Evolutionary conservation across 148 eudicot species (phyloP), one percentile per base, ranked within the genome.

Genomic region (Vaccinium corymbosum): DNA sequence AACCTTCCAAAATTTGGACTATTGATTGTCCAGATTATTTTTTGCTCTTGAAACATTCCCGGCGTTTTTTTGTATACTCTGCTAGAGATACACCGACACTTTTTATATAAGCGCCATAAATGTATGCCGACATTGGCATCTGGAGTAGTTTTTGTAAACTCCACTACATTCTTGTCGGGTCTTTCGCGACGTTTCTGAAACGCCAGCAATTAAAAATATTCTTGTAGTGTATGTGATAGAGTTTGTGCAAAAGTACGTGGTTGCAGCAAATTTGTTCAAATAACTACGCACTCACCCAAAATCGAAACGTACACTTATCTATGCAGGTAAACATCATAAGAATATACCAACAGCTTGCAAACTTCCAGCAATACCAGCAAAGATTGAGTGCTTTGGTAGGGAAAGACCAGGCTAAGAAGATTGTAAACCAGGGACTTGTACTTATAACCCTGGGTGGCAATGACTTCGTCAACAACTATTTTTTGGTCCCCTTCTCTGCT

Each of bases 391-490:
- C 29, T 10, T 57, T 80, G 2, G 59, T 85, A 10, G 86, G 86
- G 50, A 25, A 25, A 15, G 48, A 29, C 5, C 29, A 48, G 25
- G 56, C 86, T 1, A 80, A 17, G 80, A 56, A 20, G 53, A 59
- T 85, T 38, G 86, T 85, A 15, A 80, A 48, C 59, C 86, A 72
- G 61, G 86, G 83, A 4, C 83, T 85, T 27, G 83, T 85, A 12
- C 83, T 85, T 3, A 84, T 84, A 8, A 79, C 83, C 32, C 55
- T 84, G 16, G 86, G 86, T 3, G 86, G 86, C 71, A 85, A 85
- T 29, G 86, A 85, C 71, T 85, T 80, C 11, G 86, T 80, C 80
- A 85, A 85, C 68, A 85, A 85, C 35, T 85, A 85, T 80, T 85
- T n/a, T 48, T 85, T 85, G 83, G 61, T 85, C 80, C 86, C 86